Conservation (phyloP, 305 asterid species). For the Solanum hybrid region DNA sequence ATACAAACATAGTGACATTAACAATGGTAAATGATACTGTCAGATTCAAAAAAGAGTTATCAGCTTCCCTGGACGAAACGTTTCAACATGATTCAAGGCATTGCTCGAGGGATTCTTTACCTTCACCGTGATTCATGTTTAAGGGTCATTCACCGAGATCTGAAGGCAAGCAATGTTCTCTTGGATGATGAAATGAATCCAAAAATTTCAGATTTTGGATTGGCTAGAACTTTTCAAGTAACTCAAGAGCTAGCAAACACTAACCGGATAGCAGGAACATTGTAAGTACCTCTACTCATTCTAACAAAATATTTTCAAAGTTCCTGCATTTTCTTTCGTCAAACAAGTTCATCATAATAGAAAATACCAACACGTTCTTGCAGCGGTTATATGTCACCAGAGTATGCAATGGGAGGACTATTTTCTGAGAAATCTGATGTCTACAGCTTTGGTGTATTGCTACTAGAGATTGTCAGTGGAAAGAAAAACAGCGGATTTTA, state of each 20-base stretch:
- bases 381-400: background rate
- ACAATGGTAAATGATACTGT: background rate
- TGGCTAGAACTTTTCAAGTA: background rate
- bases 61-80: background rate
- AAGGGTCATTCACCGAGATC: background rate
- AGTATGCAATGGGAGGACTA: background rate
- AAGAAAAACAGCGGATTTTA: constrained; percentile 6
- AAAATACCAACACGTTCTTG: background rate
- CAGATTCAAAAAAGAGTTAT: background rate
- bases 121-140: background rate
- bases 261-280: background rate
- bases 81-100: background rate
- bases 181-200: background rate
- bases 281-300: background rate
- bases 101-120: background rate
- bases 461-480: constrained; percentile 10
- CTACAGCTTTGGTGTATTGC: constrained; percentile 6
- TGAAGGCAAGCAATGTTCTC: background rate
- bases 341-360: background rate
- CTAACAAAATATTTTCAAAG: background rate
- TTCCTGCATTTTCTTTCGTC: background rate
- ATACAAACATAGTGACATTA: background rate
- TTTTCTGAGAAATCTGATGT: constrained; percentile 9
- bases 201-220: background rate
- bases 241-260: background rate